These are phyloP conservation scores for Rhododendron kiyosumense DNA, from an alignment of 148 eudicot species.

Conservation along the genomic window DNA sequence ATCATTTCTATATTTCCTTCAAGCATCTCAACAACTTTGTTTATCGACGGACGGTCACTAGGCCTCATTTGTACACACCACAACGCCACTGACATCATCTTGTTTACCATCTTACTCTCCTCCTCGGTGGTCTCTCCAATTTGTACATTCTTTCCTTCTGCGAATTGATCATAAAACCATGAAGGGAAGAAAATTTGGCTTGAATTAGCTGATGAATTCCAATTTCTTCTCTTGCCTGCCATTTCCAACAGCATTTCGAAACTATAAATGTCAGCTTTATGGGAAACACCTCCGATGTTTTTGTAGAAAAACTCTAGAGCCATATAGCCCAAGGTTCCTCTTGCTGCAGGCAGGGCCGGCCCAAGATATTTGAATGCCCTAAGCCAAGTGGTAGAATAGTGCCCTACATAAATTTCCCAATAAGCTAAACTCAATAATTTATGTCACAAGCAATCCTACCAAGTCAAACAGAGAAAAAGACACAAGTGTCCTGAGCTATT, in stretches of 20 bases:
- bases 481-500: neutral
- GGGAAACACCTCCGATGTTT: too few species aligned
- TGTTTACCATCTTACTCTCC: neutral
- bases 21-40: slow-evolving; percentile 1
- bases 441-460: neutral
- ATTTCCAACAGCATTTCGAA: slow-evolving; percentile 8
- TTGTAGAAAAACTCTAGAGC: neutral
- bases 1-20: neutral
- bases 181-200: slow-evolving; percentile 4
- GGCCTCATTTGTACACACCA: slow-evolving; percentile 14
- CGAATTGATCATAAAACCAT: neutral
- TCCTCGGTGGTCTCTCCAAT: neutral
- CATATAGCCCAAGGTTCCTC: slow-evolving; percentile 8
- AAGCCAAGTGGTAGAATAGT: too few species aligned
- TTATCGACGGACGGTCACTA: slow-evolving; percentile 2
- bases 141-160: neutral
- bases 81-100: neutral
- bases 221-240: neutral
- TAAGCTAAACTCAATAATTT: neutral
- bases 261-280: slow-evolving; percentile 7
- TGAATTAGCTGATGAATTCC: neutral
- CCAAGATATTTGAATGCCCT: too few species aligned
- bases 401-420: too few species aligned
- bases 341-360: too few species aligned
- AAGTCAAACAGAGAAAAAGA: neutral